Conservation (phyloP, 1,284 basidiomycete genomes). For the Moniliophthora roreri region DNA sequence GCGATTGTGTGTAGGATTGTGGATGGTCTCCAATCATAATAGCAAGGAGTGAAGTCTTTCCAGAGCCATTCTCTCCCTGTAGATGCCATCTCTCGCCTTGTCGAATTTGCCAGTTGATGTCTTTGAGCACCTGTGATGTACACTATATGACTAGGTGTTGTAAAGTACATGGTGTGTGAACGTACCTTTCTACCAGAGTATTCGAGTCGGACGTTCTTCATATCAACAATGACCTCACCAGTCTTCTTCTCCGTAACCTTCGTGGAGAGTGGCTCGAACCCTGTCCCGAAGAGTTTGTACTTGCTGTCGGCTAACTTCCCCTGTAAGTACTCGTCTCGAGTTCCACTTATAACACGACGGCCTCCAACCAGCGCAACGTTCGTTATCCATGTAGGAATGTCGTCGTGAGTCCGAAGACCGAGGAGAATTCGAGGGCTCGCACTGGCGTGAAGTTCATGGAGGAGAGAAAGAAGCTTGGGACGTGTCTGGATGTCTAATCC, state of each 20-base stretch:
- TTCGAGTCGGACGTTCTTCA: conserved; percentile 69
- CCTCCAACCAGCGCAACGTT: conserved; percentile 67
- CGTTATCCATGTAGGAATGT: conserved; percentile 81
- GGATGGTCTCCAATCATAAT: conserved; percentile 94
- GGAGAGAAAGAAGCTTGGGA: conserved; percentile 53
- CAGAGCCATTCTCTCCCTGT: conserved; percentile 87
- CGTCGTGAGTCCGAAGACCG: conserved; percentile 79
- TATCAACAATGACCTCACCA: conserved; percentile 49
- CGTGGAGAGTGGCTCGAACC: not conserved
- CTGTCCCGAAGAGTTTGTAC: conserved; percentile 10
- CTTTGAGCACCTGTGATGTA: conserved; percentile 62
- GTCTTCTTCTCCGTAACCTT: conserved; percentile 1
- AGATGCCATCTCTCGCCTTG: conserved; percentile 87
- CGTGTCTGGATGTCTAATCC: conserved; percentile 70
- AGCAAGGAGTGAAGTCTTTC: conserved; percentile 95
- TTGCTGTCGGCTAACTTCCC: conserved; percentile 28
- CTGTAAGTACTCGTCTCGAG: conserved; percentile 27
- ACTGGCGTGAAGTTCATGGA: conserved; percentile 57
- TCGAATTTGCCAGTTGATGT: conserved; percentile 79
- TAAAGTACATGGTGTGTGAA: not conserved
- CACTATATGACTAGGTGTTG: not conserved
- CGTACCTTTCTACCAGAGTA: conserved; percentile 66
- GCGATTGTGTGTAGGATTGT: conserved; percentile 79
- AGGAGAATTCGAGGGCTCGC: conserved; percentile 68
- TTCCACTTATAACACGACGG: conserved; percentile 46